Evolutionary conservation across 148 eudicot species (phyloP), one percentile per base, ranked within the genome.

Genomic region (Polygonum aviculare): DNA sequence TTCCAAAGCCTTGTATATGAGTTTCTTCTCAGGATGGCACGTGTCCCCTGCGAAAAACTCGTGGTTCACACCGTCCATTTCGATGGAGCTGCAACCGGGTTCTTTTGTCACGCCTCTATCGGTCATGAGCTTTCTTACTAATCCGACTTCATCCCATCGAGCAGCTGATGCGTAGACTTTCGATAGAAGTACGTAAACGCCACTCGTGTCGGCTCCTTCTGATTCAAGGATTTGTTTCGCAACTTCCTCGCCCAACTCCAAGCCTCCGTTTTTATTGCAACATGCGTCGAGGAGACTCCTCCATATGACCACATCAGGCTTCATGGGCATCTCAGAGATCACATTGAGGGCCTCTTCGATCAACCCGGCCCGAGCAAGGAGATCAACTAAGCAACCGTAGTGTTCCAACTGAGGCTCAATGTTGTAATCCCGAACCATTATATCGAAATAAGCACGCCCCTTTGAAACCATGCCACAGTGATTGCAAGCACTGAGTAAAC

Each of bases 281-380:
- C 89, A 86, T 81, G 90, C 90, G 81, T 92, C 93, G 54, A 92
- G 91, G 50, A 92, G 86, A 74, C 91, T 87, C 80, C 97, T 86
- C 91, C 94, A 92, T 74, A 90, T 88, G 3, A 90, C 94, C 5
- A 60, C 78, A 76, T 92, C 97, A 2, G 94, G 94, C 77, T 92
- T 90, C 79, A 90, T 79, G 35, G 91, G 89, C 97, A 92, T 90
- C 75, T 77, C 79, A 21, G 87, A 80, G 5, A 90, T 86, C 21
- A 88, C 26, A 57, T 87, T 81, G 39, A 93, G 78, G 12, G 90
- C 95, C 74, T 90, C 89, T 0, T 89, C 83, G 0, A 93, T 75
- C 21, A 75, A 77, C n/a, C 90, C 95, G 50, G 90, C 87, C 12
- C 93, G 88, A 78, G 93, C 95, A 36, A 93, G 87, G 63, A 92